Base-by-base conservation (phyloP, 129 eudicot genomes). In the Helichrysum umbraculigerum region DNA sequence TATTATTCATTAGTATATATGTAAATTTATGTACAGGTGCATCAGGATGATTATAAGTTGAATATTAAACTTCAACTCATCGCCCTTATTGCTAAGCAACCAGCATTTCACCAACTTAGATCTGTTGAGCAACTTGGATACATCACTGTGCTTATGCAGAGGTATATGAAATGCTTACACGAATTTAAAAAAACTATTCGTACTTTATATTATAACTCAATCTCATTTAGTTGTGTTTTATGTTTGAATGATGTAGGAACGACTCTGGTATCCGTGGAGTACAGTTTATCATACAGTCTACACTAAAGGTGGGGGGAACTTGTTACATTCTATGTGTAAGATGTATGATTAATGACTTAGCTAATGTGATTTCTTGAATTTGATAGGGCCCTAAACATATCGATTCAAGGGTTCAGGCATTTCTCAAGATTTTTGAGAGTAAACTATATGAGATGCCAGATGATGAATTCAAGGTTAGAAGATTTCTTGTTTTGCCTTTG, bases 51-150 rank as follows among this genome's bases (percentile, higher is more conserved):
- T 79, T 89, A 76, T 73, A 51, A 82, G 86, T 65, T 89, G 79
- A 94, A 94, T 78, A 92, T 87, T 12, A 89, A 85, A 70, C 93
- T 94, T 78, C 91, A 94, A 81, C 97, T 94, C 71, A 86, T 94
- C 81, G 99, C 89, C 56, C 78, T 91, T 63, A 84, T 94, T 70
- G 99, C 99, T 29, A 94, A 94, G 86, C 97, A 94, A 79, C 93
- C 99, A 82, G 91, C 99, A 20, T 94, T 94, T 76, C 93, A 89
- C 88, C 99, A 94, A 83, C 97, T 94, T 78, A 86, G 99, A 88
- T 87, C 99, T 34, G 99, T 94, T 73, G 99, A 94, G 86, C 99
- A 94, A 84, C 99, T 94, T 84, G 97, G 99, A 84, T 94, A 94
- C 81, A 89, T 94, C 75, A 89, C 96, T 72, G 93, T 79, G 35